A percentile compares a stretch with the other conserved stretches of the same genome.
These are phyloP conservation scores for Pythium folliculosum DNA, from an alignment of 352 stramenopile genomes.

Conservation along the genomic window DNA sequence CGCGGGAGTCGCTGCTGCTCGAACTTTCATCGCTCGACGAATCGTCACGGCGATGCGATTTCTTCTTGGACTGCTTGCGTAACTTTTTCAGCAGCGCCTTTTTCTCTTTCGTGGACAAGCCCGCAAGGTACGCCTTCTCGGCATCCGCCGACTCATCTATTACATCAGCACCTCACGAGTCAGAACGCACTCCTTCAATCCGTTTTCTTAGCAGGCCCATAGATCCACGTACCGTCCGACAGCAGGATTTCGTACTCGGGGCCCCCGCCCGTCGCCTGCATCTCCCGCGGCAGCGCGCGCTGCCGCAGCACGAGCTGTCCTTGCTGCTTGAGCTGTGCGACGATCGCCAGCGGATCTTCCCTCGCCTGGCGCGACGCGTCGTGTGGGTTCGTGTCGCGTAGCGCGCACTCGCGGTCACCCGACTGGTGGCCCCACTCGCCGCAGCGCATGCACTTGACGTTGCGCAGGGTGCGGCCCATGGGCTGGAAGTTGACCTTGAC, in stretches of 20 bases:
- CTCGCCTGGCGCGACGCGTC: constrained; percentile 67
- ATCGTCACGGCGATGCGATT: neutral
- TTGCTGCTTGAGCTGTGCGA: constrained; percentile 58
- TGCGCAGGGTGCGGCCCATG: constrained; percentile 78
- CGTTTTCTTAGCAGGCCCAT: neutral
- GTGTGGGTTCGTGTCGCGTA: constrained; percentile 75
- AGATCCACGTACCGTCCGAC: constrained; percentile 41
- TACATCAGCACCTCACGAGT: no score
- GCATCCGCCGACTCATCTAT: constrained; percentile 31
- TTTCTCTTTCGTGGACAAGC: constrained; percentile 70
- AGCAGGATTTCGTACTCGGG: constrained; percentile 66
- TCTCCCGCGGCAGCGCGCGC: constrained; percentile 66
- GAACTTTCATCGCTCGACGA: constrained; percentile 5
- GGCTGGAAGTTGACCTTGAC: constrained; percentile 90
- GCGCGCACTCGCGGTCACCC: constrained; percentile 78
- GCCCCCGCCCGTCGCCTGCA: constrained; percentile 39
- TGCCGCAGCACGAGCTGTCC: constrained; percentile 54
- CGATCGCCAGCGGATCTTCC: constrained; percentile 74
- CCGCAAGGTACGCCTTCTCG: constrained; percentile 54
- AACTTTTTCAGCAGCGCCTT: constrained; percentile 62
- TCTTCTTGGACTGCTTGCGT: constrained; percentile 30
- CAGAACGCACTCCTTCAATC: neutral
- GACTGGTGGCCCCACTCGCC: constrained; percentile 83
- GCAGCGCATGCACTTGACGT: constrained; percentile 84
- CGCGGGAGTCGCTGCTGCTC: constrained; percentile 1